phyloP scores from a whole-genome alignment of 1,139 yeast species.

The Scheffersomyces parashehatae region DNA sequence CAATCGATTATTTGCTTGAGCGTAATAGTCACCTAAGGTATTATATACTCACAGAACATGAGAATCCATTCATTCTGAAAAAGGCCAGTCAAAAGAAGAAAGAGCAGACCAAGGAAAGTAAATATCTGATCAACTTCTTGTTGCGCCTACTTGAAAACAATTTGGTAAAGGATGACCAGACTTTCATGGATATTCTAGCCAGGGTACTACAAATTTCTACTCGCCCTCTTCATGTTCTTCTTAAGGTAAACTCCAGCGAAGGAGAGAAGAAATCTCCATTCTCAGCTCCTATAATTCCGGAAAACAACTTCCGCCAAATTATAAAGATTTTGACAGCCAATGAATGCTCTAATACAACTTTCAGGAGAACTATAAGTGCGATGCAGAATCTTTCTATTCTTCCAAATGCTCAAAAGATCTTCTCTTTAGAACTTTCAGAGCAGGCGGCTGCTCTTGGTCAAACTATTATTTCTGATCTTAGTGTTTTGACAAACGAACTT shows the following conservation, averaged over 20 bases:
- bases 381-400: conserved; percentile 76
- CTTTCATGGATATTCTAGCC: conserved; percentile 75
- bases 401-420: conserved; percentile 61
- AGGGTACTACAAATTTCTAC: conserved; percentile 76
- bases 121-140: conserved; percentile 73
- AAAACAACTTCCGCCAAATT: conserved; percentile 59
- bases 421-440: conserved; percentile 67
- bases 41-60: conserved; percentile 82
- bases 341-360: conserved; percentile 84
- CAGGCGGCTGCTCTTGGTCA: conserved; percentile 66
- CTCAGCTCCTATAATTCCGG: conserved; percentile 66
- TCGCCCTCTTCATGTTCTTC: conserved; percentile 61
- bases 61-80: conserved; percentile 52
- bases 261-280: conserved; percentile 31
- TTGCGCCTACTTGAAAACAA: conserved; percentile 63
- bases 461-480: conserved; percentile 57
- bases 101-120: conserved; percentile 44
- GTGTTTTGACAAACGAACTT: conserved; percentile 50
- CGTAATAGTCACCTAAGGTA: conserved; percentile 69
- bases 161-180: conserved; percentile 68
- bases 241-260: conserved; percentile 22
- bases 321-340: conserved; percentile 76
- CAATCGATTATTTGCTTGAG: conserved; percentile 70
- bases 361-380: conserved; percentile 79
- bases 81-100: conserved; percentile 43